Evolutionary conservation across 345 rosid genomes (phyloP), one percentile per base, ranked within the genome.

Genomic region (Toxicodendron radicans): DNA sequence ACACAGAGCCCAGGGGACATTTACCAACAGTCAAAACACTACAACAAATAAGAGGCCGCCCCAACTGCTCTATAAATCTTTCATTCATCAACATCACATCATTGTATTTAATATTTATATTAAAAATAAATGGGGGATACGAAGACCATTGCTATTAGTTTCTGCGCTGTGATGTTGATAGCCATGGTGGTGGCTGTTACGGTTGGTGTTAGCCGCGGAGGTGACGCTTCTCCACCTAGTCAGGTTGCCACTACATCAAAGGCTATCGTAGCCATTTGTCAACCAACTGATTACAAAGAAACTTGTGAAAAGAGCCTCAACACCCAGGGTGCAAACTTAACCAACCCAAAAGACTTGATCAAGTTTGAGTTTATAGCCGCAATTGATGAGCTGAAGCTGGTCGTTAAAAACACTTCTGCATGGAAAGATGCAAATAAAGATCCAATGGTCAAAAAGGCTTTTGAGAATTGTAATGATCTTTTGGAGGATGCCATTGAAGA

Each of bases 181-280:
- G 94, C 90, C 58, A 83, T 88, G 86, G 89, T 94, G 61, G 86
- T 87, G 11, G 90, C 87, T 0, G 84, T 85, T 35, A 88, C 88
- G 0, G 77, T 89, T 6, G 79, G 84, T 6, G 66, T 83, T 8
- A 58, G 65, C 51, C 30, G 8, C 46, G 70, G 30, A 41, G 61
- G n/a, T 35, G 3, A 7, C 33, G 9, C 68, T 27, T 32, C 8
- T 10, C 38, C 57, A 1, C 4, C 49, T 5, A 24, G 46, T 0
- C 74, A 79, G 13, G 66, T 82, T 27, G 38, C 81, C 0, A 64
- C 81, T 0, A 73, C 89, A 3, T 49, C 79, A 23, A 91, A 88
- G 74, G 87, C 89, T 3, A 79, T 91, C 41, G 51, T 78, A 54
- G 80, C 88, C 20, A 78, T 94, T 21, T 94, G 97, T 72, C 83